Evolutionary conservation across 345 rosid genomes (phyloP).

Genomic region (Alliaria petiolata): DNA sequence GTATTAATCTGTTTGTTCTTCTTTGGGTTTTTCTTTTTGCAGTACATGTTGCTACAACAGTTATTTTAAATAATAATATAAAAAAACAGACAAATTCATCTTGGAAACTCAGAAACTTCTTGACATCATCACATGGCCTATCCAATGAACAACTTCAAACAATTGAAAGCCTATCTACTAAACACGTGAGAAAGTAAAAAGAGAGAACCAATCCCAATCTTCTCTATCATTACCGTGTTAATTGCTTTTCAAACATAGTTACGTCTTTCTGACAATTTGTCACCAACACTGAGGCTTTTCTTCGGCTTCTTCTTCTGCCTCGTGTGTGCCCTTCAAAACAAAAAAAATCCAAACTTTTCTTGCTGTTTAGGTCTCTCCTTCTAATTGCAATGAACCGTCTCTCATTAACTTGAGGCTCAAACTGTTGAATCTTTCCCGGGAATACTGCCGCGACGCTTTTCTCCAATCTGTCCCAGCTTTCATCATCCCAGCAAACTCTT

Average conservation of each 20-base stretch:
- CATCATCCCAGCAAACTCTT: conserved; percentile 86
- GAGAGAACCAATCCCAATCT: background rate
- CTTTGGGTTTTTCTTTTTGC: too few relatives aligned
- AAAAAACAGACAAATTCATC: background rate
- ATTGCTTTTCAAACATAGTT: background rate
- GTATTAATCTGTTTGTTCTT: too few relatives aligned
- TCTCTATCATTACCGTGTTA: conserved; percentile 18
- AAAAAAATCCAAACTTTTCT: background rate
- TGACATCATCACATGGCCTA: background rate
- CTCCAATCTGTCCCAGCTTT: conserved; percentile 97
- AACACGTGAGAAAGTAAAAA: background rate
- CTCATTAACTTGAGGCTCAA: conserved; percentile 74
- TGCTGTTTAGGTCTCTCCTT: conserved; percentile 20
- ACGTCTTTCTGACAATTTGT: conserved; percentile 3
- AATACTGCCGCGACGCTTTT: conserved; percentile 82
- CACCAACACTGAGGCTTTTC: background rate
- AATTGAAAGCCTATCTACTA: too few relatives aligned
- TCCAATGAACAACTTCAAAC: conserved; percentile 6
- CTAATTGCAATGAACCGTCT: conserved; percentile 64
- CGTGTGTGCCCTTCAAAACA: background rate
- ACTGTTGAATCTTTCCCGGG: conserved; percentile 82
- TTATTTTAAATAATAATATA: too few relatives aligned
- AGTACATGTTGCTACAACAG: too few relatives aligned
- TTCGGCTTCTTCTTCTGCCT: background rate
- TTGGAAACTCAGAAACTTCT: conserved; percentile 25